Conservation (phyloP, 306 rosid species). For the Medicago arabica region DNA sequence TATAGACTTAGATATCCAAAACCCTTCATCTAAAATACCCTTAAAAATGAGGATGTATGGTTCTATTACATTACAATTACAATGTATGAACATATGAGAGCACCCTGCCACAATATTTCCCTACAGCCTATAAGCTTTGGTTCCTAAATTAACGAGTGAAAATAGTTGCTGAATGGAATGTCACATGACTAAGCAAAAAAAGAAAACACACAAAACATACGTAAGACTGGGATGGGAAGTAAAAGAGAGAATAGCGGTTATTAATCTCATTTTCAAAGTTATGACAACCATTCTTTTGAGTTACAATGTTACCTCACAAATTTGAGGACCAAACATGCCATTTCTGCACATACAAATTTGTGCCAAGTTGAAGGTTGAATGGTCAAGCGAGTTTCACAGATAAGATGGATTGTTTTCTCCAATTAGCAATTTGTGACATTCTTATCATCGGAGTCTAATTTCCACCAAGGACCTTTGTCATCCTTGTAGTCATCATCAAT, state of each 20-base stretch:
- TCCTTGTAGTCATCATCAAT: conserved; percentile 48
- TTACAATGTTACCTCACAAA: conserved; percentile 27
- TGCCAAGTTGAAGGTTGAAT: not conserved
- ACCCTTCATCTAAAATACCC: not conserved
- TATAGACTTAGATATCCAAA: too few relatives aligned
- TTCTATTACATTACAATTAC: not conserved
- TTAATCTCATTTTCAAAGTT: conserved; percentile 26
- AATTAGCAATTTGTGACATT: not conserved
- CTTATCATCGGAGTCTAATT: conserved; percentile 53
- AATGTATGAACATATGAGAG: conserved; percentile 16
- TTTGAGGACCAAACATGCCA: conserved; percentile 28
- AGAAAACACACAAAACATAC: not conserved
- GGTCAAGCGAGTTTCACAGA: conserved; percentile 12
- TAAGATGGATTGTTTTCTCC: conserved; percentile 18
- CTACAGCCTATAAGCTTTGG: not conserved
- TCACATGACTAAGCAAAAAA: not conserved
- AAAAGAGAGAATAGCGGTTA: not conserved
- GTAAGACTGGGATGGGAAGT: not conserved
- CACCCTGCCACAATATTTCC: conserved; percentile 24
- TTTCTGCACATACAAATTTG: conserved; percentile 7
- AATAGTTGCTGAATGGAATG: conserved; percentile 12
- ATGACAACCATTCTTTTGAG: conserved; percentile 25
- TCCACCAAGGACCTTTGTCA: conserved; percentile 70
- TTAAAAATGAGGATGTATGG: not conserved
- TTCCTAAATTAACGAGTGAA: conserved; percentile 18